A percentile compares a stretch with the other conserved stretches of the same genome.
Evolutionary conservation across 2,329 filamentous ascomycete species (phyloP).

Genomic region (Aspergillus tubingensis): DNA sequence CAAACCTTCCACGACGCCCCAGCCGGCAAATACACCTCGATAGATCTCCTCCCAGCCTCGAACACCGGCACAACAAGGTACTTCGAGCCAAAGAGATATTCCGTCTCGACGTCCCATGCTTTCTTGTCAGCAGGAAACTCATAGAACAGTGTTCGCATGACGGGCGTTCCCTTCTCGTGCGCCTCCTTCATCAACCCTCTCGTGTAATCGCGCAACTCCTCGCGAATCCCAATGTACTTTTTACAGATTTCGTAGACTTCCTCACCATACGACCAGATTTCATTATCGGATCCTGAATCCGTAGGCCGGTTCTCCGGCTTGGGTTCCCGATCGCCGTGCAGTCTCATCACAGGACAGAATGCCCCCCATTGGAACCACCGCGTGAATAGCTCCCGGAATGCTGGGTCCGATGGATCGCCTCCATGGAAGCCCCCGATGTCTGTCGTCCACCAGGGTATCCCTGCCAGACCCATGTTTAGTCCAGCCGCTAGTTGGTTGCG

Average conservation of each 20-base stretch:
- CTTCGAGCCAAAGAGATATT: conserved; percentile 65
- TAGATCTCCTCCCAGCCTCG: conserved; percentile 47
- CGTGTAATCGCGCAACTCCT: conserved; percentile 61
- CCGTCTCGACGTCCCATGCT: conserved; percentile 60
- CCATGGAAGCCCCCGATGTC: conserved; percentile 72
- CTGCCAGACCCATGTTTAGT: conserved; percentile 65
- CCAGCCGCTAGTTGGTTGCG: conserved; percentile 64
- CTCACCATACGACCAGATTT: conserved; percentile 67
- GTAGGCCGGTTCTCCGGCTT: conserved; percentile 38
- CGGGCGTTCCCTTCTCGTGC: conserved; percentile 60
- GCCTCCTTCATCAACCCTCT: conserved; percentile 61
- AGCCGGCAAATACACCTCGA: conserved; percentile 56
- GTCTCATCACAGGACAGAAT: conserved; percentile 67
- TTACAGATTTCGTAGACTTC: conserved; percentile 62
- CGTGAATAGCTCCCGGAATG: conserved; percentile 64
- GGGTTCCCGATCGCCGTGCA: conserved; percentile 68
- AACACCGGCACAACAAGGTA: conserved; percentile 63
- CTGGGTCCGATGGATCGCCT: conserved; percentile 57
- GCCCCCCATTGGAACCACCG: conserved; percentile 71
- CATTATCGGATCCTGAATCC: conserved; percentile 38
- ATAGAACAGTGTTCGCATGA: conserved; percentile 66
- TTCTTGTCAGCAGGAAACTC: conserved; percentile 60
- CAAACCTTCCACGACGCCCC: conserved; percentile 50
- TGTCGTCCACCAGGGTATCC: conserved; percentile 69
- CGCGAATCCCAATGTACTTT: conserved; percentile 61